Percentiles rank a stretch among this genome's conserved stretches.
These are phyloP conservation scores for Fusarium irregulare DNA, from an alignment of 2,329 filamentous ascomycete species.

Conservation along the genomic window DNA sequence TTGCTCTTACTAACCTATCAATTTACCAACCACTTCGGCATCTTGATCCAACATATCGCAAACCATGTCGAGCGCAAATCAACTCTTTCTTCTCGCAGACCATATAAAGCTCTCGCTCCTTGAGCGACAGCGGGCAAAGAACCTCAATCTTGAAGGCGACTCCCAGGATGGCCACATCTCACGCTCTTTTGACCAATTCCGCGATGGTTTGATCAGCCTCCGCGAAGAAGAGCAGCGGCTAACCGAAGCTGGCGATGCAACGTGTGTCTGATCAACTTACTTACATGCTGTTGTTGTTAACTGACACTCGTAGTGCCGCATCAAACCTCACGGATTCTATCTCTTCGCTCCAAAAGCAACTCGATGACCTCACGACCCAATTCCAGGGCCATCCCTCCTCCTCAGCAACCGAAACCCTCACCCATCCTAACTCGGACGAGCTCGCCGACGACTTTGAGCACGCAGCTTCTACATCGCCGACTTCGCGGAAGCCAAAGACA, in stretches of 20 bases:
- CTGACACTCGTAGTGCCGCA: conserved; percentile 53
- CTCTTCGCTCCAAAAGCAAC: conserved; percentile 76
- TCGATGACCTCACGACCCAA: conserved; percentile 80
- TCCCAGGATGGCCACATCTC: conserved; percentile 90
- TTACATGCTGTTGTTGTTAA: neutral
- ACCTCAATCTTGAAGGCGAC: conserved; percentile 80
- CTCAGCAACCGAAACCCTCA: conserved; percentile 62
- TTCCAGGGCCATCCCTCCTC: conserved; percentile 75
- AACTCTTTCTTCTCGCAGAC: conserved; percentile 93
- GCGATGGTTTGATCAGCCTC: conserved; percentile 79
- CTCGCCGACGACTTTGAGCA: conserved; percentile 73
- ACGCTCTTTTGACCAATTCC: conserved; percentile 86
- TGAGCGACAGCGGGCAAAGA: conserved; percentile 87
- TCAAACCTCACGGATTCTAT: conserved; percentile 71
- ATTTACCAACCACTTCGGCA: conserved; percentile 2
- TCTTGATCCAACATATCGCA: conserved; percentile 1
- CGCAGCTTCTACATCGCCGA: conserved; percentile 60
- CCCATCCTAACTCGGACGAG: conserved; percentile 72
- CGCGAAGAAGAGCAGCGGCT: conserved; percentile 73
- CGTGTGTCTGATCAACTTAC: conserved; percentile 56
- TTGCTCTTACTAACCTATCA: neutral
- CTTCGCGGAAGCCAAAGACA: conserved; percentile 68
- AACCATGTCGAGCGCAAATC: conserved; percentile 66
- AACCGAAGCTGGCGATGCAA: conserved; percentile 71
- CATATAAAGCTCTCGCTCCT: conserved; percentile 96